Base-by-base conservation (phyloP, 176 grass and related monocot species). In the Carex myosuroides region DNA sequence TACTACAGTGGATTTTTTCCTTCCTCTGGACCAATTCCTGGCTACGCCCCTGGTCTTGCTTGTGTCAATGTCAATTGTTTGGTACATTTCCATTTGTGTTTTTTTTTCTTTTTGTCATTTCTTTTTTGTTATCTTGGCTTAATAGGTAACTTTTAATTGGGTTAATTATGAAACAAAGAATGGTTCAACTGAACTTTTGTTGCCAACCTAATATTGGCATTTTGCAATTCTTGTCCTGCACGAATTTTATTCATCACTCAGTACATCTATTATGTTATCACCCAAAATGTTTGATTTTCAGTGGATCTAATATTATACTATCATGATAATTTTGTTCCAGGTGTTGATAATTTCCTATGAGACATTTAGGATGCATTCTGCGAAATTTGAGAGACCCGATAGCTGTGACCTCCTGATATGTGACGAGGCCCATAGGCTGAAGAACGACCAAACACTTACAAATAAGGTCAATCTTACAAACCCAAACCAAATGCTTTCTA, bases 321-420 rank as follows among this genome's bases (percentile, higher is more conserved):
- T 67, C 0, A 9, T 69, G 79, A 61, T 88, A 72, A 85, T 87
- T 84, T 32, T 12, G 55, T 72, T 90, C 79, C 88, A 95, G 96
- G 93, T 98, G 17, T 91, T 98, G 66, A 98, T 98, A 52, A 63
- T 98, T 86, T 98, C 96, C 87, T 98, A 98, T 39, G 96, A 98
- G 83, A 98, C 93, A 21, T 98, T 98, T 88, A 87, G 93, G 44
- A 98, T 98, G 89, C 96, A 98, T 95, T 93, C 92, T 77, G 86
- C 89, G 29, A 98, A 93, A 86, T 98, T 98, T 86, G 95, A 98
- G 85, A 98, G 58, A 78, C 85, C 87, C 0, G 91, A 92, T 66
- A 92, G 92, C 54, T 98, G 95, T 70, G 92, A 98, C 48, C 91
- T 98, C 84, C 92, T 98, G 70, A 98, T 98, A 91, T 98, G 95